phyloP scores from a whole-genome alignment of 164 flowering plant species.

The Vitis riparia region DNA sequence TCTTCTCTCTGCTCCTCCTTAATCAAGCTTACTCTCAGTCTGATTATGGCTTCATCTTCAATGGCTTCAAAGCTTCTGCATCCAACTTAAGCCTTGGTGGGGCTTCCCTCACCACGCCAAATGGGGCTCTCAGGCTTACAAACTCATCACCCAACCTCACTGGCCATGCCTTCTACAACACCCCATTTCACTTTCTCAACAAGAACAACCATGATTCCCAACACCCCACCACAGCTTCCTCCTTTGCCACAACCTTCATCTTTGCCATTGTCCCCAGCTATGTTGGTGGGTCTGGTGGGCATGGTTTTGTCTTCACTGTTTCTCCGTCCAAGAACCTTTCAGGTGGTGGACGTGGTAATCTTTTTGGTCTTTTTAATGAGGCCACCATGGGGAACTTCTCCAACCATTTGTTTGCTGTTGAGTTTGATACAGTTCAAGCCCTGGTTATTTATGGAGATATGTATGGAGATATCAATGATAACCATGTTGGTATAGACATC shows the following conservation, averaged over 20 bases:
- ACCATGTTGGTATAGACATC: slow-evolving; percentile 12
- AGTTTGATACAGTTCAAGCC: slow-evolving; percentile 24
- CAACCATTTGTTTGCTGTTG: slow-evolving; percentile 29
- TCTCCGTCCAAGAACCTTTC: no score
- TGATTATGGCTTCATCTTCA: background rate
- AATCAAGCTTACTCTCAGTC: no score
- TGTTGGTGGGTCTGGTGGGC: background rate
- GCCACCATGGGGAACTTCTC: background rate
- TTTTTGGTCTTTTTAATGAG: background rate
- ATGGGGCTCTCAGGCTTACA: slow-evolving; percentile 3
- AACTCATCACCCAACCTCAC: slow-evolving; percentile 1
- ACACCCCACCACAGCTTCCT: background rate
- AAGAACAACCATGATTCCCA: background rate
- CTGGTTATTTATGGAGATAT: background rate
- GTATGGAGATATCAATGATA: slow-evolving; percentile 3
- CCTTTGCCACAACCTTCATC: background rate
- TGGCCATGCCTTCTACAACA: slow-evolving; percentile 9
- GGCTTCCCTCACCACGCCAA: background rate
- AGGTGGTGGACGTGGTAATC: no score
- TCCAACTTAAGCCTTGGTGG: background rate
- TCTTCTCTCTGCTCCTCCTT: no score
- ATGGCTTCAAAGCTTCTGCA: slow-evolving; percentile 2
- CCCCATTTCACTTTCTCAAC: background rate
- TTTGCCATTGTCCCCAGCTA: background rate
- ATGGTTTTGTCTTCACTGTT: background rate